Base-by-base conservation (phyloP, 345 rosid species). In the Anacardium occidentale region DNA sequence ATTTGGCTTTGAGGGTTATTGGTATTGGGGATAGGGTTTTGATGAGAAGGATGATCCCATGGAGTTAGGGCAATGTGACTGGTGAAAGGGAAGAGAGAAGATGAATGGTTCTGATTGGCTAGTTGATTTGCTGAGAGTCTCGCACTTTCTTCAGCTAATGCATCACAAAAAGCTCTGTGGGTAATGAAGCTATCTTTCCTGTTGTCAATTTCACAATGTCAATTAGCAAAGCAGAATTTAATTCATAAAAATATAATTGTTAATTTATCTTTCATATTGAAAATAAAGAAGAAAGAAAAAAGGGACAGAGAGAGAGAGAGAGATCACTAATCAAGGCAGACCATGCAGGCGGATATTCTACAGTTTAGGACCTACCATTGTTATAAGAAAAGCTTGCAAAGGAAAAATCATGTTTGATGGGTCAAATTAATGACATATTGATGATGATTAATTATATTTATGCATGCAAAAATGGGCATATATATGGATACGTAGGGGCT, bases 161-260 rank as follows among this genome's bases (percentile, higher is more conserved):
- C 98, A 78, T 90, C 94, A 76, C 98, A 93, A 71, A 91, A 93
- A 72, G 97, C 96, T 66, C 97, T 87, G 80, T 91, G 98, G 66
- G 98, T 93, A 74, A 91, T 80, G 84, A 90, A 93, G 88, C 97
- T 91, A 80, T 93, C 98, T 81, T 93, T 93, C 90, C 98, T 93
- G 89, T 50, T n/a, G 6, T 66, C 61, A 7, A 37, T 6, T 37
- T 37, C 42, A 37, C 9, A 37, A 21, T 9, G 3, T 12, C 4
- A 18, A 13, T 15, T 18, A 50, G 53, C 4, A 50, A 50, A 14
- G 53, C 3, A 50, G 42, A 50, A 50, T 48, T 48, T 1, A 3
- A 2, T 17, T 13, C 5, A 47, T 3, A 47, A 47, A 47, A 32
- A 64, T 64, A 34, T 61, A 61, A 61, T 32, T 18, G 40, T 61